A percentile compares a stretch with the other conserved stretches of the same genome.
These are phyloP conservation scores for Colletotrichum nymphaeae DNA, from an alignment of 2,329 filamentous ascomycete genomes.

Conservation along the genomic window DNA sequence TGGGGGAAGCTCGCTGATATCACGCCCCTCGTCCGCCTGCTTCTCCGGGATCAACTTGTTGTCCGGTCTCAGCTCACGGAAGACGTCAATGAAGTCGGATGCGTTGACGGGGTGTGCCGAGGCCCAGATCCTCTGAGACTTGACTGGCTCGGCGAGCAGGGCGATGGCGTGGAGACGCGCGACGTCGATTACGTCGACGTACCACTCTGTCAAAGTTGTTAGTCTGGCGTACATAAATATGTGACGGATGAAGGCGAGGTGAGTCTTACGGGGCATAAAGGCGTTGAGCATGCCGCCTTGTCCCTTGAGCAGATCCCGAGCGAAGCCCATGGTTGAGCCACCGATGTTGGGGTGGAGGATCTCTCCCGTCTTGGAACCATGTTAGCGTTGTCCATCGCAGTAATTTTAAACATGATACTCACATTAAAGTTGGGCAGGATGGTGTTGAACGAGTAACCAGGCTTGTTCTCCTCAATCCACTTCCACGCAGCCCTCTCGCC, in stretches of 20 bases:
- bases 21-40: constrained; percentile 14
- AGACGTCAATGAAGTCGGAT: constrained; percentile 18
- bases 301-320: constrained; percentile 23
- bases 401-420: neutral
- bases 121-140: constrained; percentile 64
- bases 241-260: neutral
- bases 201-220: constrained; percentile 48
- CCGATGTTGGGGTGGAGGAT: constrained; percentile 35
- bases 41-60: constrained; percentile 32
- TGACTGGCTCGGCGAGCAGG: constrained; percentile 55
- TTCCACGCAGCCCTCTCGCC: constrained; percentile 52
- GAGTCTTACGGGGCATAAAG: constrained; percentile 11
- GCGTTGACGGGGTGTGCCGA: constrained; percentile 50
- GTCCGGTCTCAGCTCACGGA: constrained; percentile 25
- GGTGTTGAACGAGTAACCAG: constrained; percentile 44
- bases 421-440: constrained; percentile 44
- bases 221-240: neutral
- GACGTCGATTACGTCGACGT: constrained; percentile 58
- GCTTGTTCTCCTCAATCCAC: constrained; percentile 47
- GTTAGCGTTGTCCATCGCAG: neutral
- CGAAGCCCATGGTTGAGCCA: constrained; percentile 35
- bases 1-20: constrained; percentile 29
- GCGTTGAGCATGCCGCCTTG: neutral
- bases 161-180: constrained; percentile 65
- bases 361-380: constrained; percentile 9